Percentiles rank a stretch among this genome's conserved stretches.
Evolutionary conservation across 2,329 filamentous ascomycete genomes (phyloP).

Genomic region (Venturiaceae sp.): DNA sequence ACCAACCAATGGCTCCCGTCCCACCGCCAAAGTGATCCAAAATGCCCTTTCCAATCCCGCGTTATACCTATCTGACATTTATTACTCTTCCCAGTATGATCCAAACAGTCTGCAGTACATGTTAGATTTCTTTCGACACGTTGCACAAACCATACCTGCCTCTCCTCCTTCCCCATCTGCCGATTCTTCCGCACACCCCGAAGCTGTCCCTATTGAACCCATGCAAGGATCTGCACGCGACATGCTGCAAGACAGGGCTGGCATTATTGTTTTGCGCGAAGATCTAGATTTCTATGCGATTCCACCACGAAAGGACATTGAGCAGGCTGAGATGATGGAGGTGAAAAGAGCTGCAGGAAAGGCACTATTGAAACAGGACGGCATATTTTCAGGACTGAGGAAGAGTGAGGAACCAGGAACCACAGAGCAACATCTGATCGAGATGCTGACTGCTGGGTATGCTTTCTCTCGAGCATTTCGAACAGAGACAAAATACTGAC

Average conservation of each 20-base stretch:
- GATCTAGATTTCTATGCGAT: constrained; percentile 98
- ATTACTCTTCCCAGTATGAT: constrained; percentile 68
- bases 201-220: constrained; percentile 60
- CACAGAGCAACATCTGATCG: constrained; percentile 95
- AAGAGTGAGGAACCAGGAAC: constrained; percentile 94
- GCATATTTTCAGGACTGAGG: constrained; percentile 91
- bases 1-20: not conserved
- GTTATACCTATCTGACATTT: constrained; percentile 47
- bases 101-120: constrained; percentile 95
- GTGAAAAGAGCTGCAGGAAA: constrained; percentile 87
- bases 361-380: constrained; percentile 78
- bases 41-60: constrained; percentile 28
- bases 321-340: constrained; percentile 84
- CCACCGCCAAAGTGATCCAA: not conserved
- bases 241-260: constrained; percentile 78
- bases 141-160: constrained; percentile 88
- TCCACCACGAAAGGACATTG: constrained; percentile 74
- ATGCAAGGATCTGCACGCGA: constrained; percentile 60
- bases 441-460: constrained; percentile 98
- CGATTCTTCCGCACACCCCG: constrained; percentile 20
- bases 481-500: not conserved
- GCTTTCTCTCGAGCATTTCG: constrained; percentile 22
- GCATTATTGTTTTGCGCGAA: constrained; percentile 93
- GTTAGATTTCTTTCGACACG: constrained; percentile 94
- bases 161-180: constrained; percentile 55